These are phyloP conservation scores for Hypericum androsaemum DNA, from an alignment of 345 rosid species.

Conservation along the genomic window DNA sequence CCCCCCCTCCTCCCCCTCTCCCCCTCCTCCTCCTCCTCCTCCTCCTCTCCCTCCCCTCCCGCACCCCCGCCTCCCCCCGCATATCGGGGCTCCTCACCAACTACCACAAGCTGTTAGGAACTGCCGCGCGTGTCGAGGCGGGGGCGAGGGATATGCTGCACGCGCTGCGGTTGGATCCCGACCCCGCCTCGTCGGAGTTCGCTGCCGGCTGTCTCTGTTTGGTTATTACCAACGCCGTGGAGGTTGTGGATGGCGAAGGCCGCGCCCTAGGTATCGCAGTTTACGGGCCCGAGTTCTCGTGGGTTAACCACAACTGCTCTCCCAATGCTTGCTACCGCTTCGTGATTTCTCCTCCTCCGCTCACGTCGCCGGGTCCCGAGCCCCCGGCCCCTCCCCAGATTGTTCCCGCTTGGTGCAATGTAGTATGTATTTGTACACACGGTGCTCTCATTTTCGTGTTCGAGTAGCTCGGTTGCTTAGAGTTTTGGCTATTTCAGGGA, in stretches of 20 bases:
- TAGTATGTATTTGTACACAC: neutral
- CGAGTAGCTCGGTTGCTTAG: neutral
- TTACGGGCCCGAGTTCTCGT: slow-evolving; percentile 50
- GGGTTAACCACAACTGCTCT: slow-evolving; percentile 88
- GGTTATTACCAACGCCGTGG: slow-evolving; percentile 71
- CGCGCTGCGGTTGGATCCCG: slow-evolving; percentile 10
- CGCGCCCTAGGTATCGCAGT: slow-evolving; percentile 52
- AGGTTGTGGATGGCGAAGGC: slow-evolving; percentile 56
- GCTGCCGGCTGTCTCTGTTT: slow-evolving; percentile 52
- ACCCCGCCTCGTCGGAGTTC: slow-evolving; percentile 8
- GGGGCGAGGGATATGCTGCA: slow-evolving; percentile 36
- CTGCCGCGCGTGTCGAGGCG: slow-evolving; percentile 23
- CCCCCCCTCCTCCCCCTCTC: too few relatives aligned
- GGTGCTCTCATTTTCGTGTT: neutral
- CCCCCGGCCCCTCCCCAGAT: slow-evolving; percentile 13
- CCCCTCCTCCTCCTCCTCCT: too few relatives aligned
- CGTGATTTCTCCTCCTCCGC: slow-evolving; percentile 20
- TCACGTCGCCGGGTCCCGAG: slow-evolving; percentile 8
- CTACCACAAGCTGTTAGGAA: slow-evolving; percentile 23
- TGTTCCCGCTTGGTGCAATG: slow-evolving; percentile 19
- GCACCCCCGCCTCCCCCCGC: too few relatives aligned
- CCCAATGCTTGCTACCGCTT: slow-evolving; percentile 78
- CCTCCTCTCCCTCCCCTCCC: too few relatives aligned
- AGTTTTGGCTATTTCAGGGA: slow-evolving; percentile 23
- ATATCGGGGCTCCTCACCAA: too few relatives aligned